Evolutionary conservation across 2,329 filamentous ascomycete species (phyloP).

Genomic region (Gyromitra esculenta): DNA sequence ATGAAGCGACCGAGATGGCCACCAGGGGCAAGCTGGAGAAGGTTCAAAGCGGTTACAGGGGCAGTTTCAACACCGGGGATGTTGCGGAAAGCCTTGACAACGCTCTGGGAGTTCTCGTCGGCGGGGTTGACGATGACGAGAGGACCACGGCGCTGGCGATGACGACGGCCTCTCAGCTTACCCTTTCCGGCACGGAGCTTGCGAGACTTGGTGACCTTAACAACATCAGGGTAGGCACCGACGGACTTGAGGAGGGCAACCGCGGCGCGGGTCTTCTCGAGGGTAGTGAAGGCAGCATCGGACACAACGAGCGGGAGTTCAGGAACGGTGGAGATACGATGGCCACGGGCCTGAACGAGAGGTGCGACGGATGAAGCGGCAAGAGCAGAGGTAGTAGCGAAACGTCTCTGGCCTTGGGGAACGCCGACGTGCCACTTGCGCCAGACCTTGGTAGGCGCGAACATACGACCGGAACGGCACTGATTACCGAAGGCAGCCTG

Average conservation of each 20-base stretch:
- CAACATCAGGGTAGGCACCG: conserved; percentile 87
- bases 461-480: conserved; percentile 99
- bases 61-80: conserved; percentile 97
- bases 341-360: conserved; percentile 94
- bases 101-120: conserved; percentile 86
- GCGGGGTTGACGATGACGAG: conserved; percentile 97
- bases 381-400: conserved; percentile 95
- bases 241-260: conserved; percentile 87
- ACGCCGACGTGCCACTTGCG: conserved; percentile 99
- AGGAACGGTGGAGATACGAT: conserved; percentile 89
- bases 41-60: conserved; percentile 94
- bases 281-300: conserved; percentile 83
- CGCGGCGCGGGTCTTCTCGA: conserved; percentile 89
- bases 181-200: conserved; percentile 99
- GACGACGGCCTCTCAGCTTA: conserved; percentile 95
- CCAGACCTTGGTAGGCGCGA: conserved; percentile 99
- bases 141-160: conserved; percentile 96
- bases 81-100: conserved; percentile 97
- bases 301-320: conserved; percentile 98
- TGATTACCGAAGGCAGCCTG: conserved; percentile 99
- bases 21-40: conserved; percentile 98
- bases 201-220: conserved; percentile 95
- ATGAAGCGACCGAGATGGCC: conserved; percentile 99
- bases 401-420: conserved; percentile 98
- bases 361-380: conserved; percentile 95